Evolutionary conservation across 2,329 filamentous ascomycete species (phyloP), one percentile per base, ranked within the genome.

Genomic region (Cladosporium sp.): DNA sequence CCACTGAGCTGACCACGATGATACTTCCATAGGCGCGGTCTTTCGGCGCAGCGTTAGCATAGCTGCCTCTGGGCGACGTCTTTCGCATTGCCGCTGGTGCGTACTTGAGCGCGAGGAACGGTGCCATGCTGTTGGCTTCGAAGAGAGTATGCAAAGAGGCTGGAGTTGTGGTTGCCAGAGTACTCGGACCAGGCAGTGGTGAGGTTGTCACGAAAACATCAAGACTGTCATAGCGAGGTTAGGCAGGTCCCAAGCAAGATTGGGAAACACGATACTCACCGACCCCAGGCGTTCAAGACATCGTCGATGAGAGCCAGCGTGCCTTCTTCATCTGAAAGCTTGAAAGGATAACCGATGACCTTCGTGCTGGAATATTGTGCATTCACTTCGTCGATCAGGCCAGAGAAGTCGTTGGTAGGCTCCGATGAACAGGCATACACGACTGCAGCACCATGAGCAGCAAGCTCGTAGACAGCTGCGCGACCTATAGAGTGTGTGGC

Each of bases 101-200:
- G 64, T 86, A 85, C 67, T 86, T 86, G 60, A 86, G 74, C 1
- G 83, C 83, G 63, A 84, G 85, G 74, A 87, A 86, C 2, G 84
- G 83, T 6, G 82, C 81, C 70, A 86, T 78, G 37, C 77, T 77
- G 65, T 86, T 84, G 2, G 81, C 80, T 65, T 85, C 82, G 67
- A 86, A 85, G 60, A 80, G 80, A 47, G 77, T 78, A 65, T 79
- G 77, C 13, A 86, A 72, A 64, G 84, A 82, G 10, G 73, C 70
- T 0, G 83, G 80, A 0, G 80, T 81, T 1, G 83, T 86, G 13
- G 76, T 75, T 32, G 78, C 77, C 59, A 86, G 81, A 0, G 78
- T 79, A 0, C 80, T 74, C 0, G 84, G 83, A 0, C 83, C 83
- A 0, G 85, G 77, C 1, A 84, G 74, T 7, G 80, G 80, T 0